Evolutionary conservation across 2,329 filamentous ascomycete genomes (phyloP).

Genomic region (Seiridium cupressi): DNA sequence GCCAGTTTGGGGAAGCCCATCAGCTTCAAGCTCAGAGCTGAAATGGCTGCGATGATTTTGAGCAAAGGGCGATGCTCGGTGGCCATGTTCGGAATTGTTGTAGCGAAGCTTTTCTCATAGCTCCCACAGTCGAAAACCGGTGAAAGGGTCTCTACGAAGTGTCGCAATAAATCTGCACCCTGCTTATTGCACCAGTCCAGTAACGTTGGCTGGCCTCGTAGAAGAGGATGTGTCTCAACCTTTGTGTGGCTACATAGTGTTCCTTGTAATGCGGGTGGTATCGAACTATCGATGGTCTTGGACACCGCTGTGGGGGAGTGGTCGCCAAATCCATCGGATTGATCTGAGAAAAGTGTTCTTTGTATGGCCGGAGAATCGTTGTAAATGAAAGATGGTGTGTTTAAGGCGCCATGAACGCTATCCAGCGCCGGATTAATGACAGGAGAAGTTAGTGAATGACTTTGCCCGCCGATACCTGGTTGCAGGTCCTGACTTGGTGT

Average conservation of each 20-base stretch:
- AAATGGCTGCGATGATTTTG: neutral
- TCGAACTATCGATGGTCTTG: too few species aligned
- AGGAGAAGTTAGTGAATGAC: too few species aligned
- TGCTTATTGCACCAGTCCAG: neutral
- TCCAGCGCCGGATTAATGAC: neutral
- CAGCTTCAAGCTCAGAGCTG: neutral
- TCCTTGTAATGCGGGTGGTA: too few species aligned
- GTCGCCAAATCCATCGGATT: too few species aligned
- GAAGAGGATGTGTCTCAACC: neutral
- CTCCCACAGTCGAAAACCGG: slow-evolving; percentile 7
- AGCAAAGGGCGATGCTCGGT: neutral
- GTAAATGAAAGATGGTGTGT: neutral
- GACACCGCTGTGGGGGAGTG: too few species aligned
- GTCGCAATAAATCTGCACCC: slow-evolving; percentile 4
- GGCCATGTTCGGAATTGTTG: slow-evolving; percentile 1
- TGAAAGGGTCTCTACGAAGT: slow-evolving; percentile 7
- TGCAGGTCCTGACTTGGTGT: neutral
- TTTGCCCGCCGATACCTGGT: neutral
- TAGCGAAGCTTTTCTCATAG: slow-evolving; percentile 1
- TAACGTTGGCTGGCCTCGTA: neutral
- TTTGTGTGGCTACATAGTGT: neutral
- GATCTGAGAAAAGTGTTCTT: too few species aligned
- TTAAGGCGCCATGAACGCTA: neutral
- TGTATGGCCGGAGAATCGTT: too few species aligned
- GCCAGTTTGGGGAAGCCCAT: neutral